Base-by-base conservation (phyloP, 2,329 filamentous ascomycete species). In the Colletotrichum sp. region DNA sequence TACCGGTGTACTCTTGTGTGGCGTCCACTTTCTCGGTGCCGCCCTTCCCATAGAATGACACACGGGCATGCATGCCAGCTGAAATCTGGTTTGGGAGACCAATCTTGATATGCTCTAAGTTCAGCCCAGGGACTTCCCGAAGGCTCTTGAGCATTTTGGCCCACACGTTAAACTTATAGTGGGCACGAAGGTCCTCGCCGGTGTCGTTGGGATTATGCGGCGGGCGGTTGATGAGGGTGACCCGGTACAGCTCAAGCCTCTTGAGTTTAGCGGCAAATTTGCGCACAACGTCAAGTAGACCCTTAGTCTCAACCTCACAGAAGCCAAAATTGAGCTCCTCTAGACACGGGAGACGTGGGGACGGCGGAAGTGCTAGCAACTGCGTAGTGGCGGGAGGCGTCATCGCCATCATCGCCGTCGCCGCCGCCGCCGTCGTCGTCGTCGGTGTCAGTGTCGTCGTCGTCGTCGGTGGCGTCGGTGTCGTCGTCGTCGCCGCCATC, bases 261-360 rank as follows among this genome's bases (percentile, higher is more conserved):
- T 82, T 79, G 3, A 91, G 81, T 0, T 83, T 87, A 3, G 84
- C 76, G 3, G 84, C 82, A 21, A 88, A 87, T 73, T 86, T 89
- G 43, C 70, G 62, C 55, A 85, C 75, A 6, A 88, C 59, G 1
- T 69, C 73, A 6, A 87, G 66, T 0, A 89, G 74, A 2, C 78
- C 72, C 0, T 75, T 15, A 0, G 79, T 68, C 1, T 80, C 70
- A 8, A 87, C 70, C 1, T 72, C 76, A 67, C 83, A 78, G 73
- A 81, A 79, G 1, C 88, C 88, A 16, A 90, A 78, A 29, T 89
- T 86, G 4, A 90, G 77, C 31, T 81, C 79, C 70, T 82, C 78
- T 0, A 90, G 78, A 2, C 80, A 76, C 0, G 80, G 73, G 12
- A 87, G 81, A 2, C 72, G 43, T 2, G 84, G 79, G 0, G 82